Evolutionary conservation across 164 flowering plant species (phyloP).

Genomic region (Chimonanthus praecox): DNA sequence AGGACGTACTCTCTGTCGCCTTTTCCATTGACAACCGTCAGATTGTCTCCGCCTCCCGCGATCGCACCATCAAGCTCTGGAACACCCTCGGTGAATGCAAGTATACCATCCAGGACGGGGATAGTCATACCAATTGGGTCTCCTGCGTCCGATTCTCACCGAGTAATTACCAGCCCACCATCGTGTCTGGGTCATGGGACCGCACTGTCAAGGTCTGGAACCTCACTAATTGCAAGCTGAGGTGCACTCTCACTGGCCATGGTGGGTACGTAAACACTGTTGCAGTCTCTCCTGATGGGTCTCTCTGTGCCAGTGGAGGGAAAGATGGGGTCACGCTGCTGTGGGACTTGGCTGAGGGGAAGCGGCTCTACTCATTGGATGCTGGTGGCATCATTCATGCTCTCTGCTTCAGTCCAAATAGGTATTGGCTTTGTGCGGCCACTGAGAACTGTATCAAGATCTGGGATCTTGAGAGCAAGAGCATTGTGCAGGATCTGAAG

Average conservation of each 20-base stretch:
- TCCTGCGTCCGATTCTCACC: slow-evolving; percentile 80
- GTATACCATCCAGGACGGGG: slow-evolving; percentile 67
- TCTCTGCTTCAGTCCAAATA: slow-evolving; percentile 82
- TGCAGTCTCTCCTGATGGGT: slow-evolving; percentile 84
- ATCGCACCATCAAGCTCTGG: slow-evolving; percentile 81
- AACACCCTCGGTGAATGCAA: slow-evolving; percentile 90
- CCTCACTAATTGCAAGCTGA: slow-evolving; percentile 66
- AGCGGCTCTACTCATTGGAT: slow-evolving; percentile 67
- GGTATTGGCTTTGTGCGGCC: slow-evolving; percentile 94
- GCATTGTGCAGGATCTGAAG: slow-evolving; percentile 67
- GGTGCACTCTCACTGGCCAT: slow-evolving; percentile 58
- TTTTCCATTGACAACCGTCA: slow-evolving; percentile 28
- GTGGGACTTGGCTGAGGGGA: slow-evolving; percentile 91
- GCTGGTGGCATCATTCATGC: slow-evolving; percentile 70
- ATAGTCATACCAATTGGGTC: slow-evolving; percentile 73
- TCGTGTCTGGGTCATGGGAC: slow-evolving; percentile 82
- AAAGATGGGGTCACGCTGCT: slow-evolving; percentile 74
- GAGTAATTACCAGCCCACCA: slow-evolving; percentile 53
- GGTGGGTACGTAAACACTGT: slow-evolving; percentile 70
- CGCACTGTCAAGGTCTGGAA: slow-evolving; percentile 83
- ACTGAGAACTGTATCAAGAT: slow-evolving; percentile 72
- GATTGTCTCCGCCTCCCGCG: slow-evolving; percentile 86
- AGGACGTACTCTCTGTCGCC: slow-evolving; percentile 45
- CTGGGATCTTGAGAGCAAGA: slow-evolving; percentile 94
- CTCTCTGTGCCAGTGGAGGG: slow-evolving; percentile 84